Base-by-base conservation (phyloP, 805 yeast species). In the Brettanomyces bruxellensis region DNA sequence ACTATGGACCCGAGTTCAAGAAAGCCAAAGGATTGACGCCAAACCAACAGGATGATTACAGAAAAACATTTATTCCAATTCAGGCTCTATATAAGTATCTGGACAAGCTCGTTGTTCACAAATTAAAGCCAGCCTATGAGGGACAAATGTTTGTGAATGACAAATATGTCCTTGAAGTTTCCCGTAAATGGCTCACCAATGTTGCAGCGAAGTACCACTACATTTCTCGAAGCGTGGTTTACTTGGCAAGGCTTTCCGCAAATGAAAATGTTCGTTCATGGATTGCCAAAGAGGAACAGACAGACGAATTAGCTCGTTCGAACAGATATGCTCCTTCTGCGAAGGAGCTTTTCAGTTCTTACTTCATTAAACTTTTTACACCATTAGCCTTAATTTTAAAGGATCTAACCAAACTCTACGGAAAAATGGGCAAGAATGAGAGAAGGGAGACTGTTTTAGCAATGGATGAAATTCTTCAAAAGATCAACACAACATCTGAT, bases 281-380 rank as follows among this genome's bases (percentile, higher is more conserved):
- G 56, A 57, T 62, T 18, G 42, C 47, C 14, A 43, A 49, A 24
- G 45, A 49, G 3, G 56, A 54, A 32, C 48, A 48, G 32, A 28
- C 51, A 1, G 60, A 56, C 11, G 55, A 57, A 14, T 13, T 34
- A 5, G 53, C 56, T 1, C 22, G 11, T 13, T 32, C 34, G 6
- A 60, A 60, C 44, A 50, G 54, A 38, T 55, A 55, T 36, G 55
- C 64, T 11, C 59, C 60, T 3, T 47, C 59, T 3, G 60, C 62
- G 8, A 51, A 51, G 37, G 62, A 61, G 41, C 46, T 63, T 18
- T 63, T 62, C 45, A 53, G 52, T 28, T 58, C 65, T 4, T 63
- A 63, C 39, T 58, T 62, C 41, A 41, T 62, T 8, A 60, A 58
- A 42, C 49, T 60, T 3, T 61, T 63, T 45, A 61, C 66, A 5